Evolutionary conservation across 768 basidiomycete genomes (phyloP).

Genomic region (Lactarius hengduanensis): DNA sequence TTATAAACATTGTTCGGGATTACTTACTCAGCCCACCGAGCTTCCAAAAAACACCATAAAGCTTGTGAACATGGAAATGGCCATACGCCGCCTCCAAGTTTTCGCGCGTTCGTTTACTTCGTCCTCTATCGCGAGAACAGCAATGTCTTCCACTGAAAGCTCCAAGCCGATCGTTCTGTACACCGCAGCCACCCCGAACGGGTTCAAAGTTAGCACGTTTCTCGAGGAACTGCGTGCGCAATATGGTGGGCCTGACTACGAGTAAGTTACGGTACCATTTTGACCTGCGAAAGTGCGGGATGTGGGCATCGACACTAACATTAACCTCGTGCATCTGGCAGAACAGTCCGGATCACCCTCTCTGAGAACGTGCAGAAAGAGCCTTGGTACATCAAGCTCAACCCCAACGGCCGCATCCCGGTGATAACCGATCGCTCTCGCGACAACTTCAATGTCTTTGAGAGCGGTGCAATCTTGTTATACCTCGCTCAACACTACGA

Average conservation of each 20-base stretch:
- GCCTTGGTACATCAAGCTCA: conserved; percentile 72
- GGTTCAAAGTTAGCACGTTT: conserved; percentile 48
- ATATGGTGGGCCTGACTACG: conserved; percentile 48
- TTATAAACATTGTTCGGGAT: not conserved
- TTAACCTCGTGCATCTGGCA: conserved; percentile 31
- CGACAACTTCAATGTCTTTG: conserved; percentile 66
- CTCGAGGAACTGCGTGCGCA: conserved; percentile 55
- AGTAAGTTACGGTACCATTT: conserved; percentile 36
- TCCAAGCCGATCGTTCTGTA: conserved; percentile 33
- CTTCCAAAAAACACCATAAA: not conserved
- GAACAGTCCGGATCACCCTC: conserved; percentile 55
- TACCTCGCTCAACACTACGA: conserved; percentile 84
- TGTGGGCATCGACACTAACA: not conserved
- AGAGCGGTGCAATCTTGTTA: conserved; percentile 79
- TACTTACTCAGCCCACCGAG: not conserved
- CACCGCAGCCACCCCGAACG: conserved; percentile 53
- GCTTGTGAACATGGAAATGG: not conserved
- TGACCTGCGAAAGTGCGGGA: not conserved
- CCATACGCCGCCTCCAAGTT: not conserved
- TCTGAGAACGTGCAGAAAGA: conserved; percentile 74
- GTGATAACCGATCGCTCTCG: conserved; percentile 59
- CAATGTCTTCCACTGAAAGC: conserved; percentile 14
- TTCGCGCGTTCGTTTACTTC: not conserved
- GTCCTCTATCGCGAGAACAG: not conserved
- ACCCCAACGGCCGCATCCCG: conserved; percentile 75